These are phyloP conservation scores for Moricandia moricandioides DNA, from an alignment of 345 rosid genomes.

Conservation along the genomic window DNA sequence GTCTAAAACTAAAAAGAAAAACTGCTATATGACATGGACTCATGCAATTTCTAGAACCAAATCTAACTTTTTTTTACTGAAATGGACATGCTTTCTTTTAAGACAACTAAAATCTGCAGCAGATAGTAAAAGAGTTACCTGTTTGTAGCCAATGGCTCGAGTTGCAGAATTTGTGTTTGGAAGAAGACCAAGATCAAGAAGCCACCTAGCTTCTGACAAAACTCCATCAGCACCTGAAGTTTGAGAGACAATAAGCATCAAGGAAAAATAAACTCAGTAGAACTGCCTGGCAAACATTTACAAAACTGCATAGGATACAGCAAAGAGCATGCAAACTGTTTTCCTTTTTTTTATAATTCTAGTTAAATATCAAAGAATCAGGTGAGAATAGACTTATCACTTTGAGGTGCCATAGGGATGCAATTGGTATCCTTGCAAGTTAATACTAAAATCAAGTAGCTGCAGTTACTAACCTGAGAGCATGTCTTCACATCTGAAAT, in stretches of 20 bases:
- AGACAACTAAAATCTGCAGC: not conserved
- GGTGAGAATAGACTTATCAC: no score
- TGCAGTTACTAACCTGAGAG: conserved; percentile 52
- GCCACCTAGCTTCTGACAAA: conserved; percentile 82
- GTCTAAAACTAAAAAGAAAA: not conserved
- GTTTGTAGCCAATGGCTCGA: conserved; percentile 91
- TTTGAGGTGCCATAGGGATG: no score
- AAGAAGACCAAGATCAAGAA: conserved; percentile 74
- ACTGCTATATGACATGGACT: not conserved
- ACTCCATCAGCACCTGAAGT: conserved; percentile 55
- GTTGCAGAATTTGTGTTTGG: conserved; percentile 86
- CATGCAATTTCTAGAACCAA: not conserved
- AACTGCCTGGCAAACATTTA: not conserved
- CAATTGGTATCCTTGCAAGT: not conserved
- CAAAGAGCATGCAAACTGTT: not conserved
- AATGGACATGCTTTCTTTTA: not conserved
- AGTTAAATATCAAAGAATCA: no score
- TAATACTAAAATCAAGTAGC: not conserved
- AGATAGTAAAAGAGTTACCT: conserved; percentile 42
- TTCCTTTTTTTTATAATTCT: no score
- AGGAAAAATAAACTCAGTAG: not conserved
- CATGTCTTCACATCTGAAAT: conserved; percentile 91
- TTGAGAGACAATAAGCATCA: conserved; percentile 15
- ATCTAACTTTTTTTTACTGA: conserved; percentile 5
- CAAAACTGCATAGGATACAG: no score